Base-by-base conservation (phyloP, 2,329 filamentous ascomycete species). In the Aspergillus viridinutans region DNA sequence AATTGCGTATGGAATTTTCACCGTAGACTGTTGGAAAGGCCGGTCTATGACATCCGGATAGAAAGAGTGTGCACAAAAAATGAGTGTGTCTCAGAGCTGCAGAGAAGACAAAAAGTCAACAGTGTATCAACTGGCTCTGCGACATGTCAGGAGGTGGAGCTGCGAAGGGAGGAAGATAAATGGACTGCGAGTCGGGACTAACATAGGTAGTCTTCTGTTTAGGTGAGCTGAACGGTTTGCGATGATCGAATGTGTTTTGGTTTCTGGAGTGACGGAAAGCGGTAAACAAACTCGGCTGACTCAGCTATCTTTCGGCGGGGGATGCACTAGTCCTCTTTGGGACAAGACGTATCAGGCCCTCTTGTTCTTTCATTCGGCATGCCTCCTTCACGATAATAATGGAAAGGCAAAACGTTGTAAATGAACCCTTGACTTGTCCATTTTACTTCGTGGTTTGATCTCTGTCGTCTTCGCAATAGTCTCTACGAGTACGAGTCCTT, bases 221-320 rank as follows among this genome's bases (percentile, higher is more conserved):
- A 17, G 32, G 14, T 49, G 42, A 48, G 29, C 26, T 23, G 49
- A 54, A 38, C 26, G 35, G 21, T 10, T 29, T 48, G 40, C 25
- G 48, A 48, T 51, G 57, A 29, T 56, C 45, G 43, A 17, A 17
- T 38, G 14, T 38, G 32, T 17, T 49, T 55, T 49, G 47, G 69
- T 72, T 71, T 67, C 67, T 65, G 63, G 56, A 72, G 69, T 61
- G 67, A 72, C 69, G 56, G 55, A 50, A 53, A 60, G 58, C 58
- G 56, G 66, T 73, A 72, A 73, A 72, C 67, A 73, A 72, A 68
- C 55, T 3, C 0, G 0, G 67, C 53, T 72, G 68, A 72, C 60
- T 72, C 64, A 73, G 60, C 62, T 3, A 21, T 26, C 9, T 9
- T 20, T 49, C 17, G 20, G 48, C 55, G 63, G 61, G 61, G 61